Evolutionary conservation across 2,329 filamentous ascomycete species (phyloP), one percentile per base, ranked within the genome.

Genomic region (Talaromyces sp.): DNA sequence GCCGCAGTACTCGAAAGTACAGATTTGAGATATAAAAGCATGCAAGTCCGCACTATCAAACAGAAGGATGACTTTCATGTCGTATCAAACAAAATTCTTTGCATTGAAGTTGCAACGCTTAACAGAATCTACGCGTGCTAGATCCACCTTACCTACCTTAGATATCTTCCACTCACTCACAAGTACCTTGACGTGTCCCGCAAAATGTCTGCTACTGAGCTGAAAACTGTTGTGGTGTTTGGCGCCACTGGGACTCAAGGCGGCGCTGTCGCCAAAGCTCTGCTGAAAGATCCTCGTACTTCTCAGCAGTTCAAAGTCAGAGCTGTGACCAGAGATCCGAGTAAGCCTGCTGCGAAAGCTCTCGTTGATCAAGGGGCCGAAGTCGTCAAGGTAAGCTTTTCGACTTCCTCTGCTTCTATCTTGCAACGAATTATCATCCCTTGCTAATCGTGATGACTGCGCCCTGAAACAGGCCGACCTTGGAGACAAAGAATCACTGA

Each of bases 201-300:
- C 25, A 57, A 33, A 16, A 58, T 58, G 55, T 3, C 55, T 58
- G 44, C 39, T 44, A 58, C 55, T 42, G 21, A 44, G 28, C 23
- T 9, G 23, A 71, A 69, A 21, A 62, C 68, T 18, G 60, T 86
- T 69, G 82, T 81, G 50, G 77, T 87, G 14, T 82, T 87, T 67
- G 84, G 84, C 25, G 81, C 84, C 48, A 87, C 84, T 23, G 84
- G 85, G 63, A 80, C 82, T 62, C 86, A 88, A 74, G 86, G 86
- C 55, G 82, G 83, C 64, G 83, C 82, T 5, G 79, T 87, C 48
- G 80, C 84, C 55, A 71, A 75, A 28, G 67, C 70, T 44, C 70
- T 84, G n/a, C 75, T 82, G 8, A 66, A 69, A 31, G 74, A 77
- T 68, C 72, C 81, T 0, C 73, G 79, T 52, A 74, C 83, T 1